Percentiles rank a stretch among this genome's conserved stretches.
Conservation (phyloP, 2,329 filamentous ascomycete genomes). For the Fusarium nurragi region DNA sequence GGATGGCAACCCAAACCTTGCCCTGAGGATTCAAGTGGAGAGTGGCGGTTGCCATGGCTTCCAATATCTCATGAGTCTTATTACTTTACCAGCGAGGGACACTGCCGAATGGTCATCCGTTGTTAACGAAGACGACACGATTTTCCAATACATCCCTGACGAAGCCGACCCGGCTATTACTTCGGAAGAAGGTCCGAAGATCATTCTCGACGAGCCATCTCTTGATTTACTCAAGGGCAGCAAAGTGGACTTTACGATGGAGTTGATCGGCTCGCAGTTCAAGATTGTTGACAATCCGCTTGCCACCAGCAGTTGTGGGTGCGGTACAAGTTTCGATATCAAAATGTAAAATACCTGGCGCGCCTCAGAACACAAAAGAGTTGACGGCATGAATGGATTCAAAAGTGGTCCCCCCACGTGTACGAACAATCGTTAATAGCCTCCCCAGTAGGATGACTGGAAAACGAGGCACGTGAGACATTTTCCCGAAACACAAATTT, state of each 20-base stretch:
- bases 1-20: constrained; percentile 79
- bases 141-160: constrained; percentile 77
- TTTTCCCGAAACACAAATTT: neutral
- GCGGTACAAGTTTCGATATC: constrained; percentile 97
- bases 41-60: constrained; percentile 97
- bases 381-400: constrained; percentile 17
- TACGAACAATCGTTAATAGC: neutral
- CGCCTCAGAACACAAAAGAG: neutral
- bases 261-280: constrained; percentile 89
- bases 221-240: constrained; percentile 90
- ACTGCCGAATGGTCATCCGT: constrained; percentile 48
- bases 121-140: constrained; percentile 79
- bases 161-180: constrained; percentile 48
- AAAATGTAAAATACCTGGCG: constrained; percentile 62
- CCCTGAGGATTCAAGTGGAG: constrained; percentile 91
- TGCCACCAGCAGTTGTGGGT: constrained; percentile 94
- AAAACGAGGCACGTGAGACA: neutral
- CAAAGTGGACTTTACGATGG: constrained; percentile 95
- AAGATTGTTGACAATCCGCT: constrained; percentile 94
- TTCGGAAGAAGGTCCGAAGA: constrained; percentile 66
- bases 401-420: constrained; percentile 10
- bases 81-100: constrained; percentile 63
- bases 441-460: too few species aligned
- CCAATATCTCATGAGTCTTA: constrained; percentile 93
- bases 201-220: constrained; percentile 88